Conservation (phyloP, 176 grass and related monocot species). For the Triticum timopheevii region DNA sequence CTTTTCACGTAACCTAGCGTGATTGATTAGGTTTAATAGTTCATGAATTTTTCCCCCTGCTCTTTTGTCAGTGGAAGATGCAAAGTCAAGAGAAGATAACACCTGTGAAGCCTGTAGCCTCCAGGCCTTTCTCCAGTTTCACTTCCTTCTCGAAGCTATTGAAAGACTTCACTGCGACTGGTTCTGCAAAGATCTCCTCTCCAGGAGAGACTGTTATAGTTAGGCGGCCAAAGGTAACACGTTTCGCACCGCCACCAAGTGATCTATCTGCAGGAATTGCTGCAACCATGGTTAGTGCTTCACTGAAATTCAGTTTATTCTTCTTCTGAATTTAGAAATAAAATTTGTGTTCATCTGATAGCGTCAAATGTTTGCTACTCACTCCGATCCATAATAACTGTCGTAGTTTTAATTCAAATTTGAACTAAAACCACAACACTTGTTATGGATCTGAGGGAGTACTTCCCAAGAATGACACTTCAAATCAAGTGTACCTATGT, state of each 20-base stretch:
- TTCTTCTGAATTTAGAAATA: background rate
- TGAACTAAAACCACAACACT: too few species aligned
- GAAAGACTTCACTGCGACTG: conserved; percentile 16
- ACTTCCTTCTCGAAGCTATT: conserved; percentile 26
- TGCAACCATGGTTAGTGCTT: conserved; percentile 27
- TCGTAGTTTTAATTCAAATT: too few species aligned
- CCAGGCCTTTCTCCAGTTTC: conserved; percentile 37
- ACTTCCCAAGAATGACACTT: too few species aligned
- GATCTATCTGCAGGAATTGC: conserved; percentile 5
- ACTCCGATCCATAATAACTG: too few species aligned
- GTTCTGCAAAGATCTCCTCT: conserved; percentile 3
- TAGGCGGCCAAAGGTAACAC: conserved; percentile 42
- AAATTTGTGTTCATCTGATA: conserved; percentile 3
- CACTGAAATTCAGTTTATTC: background rate
- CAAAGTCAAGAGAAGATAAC: conserved; percentile 40
- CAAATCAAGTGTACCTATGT: background rate
- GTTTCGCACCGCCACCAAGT: conserved; percentile 11
- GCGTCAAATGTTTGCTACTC: background rate
- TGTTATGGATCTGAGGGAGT: too few species aligned
- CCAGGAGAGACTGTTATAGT: conserved; percentile 25
- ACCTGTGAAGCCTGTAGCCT: conserved; percentile 53
- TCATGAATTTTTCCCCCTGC: background rate
- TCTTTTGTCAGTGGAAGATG: conserved; percentile 37
- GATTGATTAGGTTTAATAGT: background rate
- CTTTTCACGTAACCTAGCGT: background rate